These are phyloP conservation scores for slime mould (Dictyostelium discoideum) DNA, from an alignment of 78 protist genomes.

Conservation along the genomic window DNA sequence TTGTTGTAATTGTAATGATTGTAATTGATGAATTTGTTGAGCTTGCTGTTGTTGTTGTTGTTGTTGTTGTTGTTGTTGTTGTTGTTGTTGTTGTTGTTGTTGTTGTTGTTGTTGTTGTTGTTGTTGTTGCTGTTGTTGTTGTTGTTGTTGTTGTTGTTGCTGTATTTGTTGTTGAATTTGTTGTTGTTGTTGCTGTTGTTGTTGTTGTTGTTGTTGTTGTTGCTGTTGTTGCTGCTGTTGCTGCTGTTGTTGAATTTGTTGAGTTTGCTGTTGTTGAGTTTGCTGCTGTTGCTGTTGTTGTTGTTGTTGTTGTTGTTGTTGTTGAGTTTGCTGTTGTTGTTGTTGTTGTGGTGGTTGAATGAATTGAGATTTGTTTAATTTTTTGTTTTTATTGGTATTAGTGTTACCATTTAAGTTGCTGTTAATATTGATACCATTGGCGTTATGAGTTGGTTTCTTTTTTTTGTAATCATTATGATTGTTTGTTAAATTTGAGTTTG, in stretches of 20 bases:
- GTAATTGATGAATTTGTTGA: not conserved
- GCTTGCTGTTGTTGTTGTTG: not conserved
- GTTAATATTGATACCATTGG: not conserved
- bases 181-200: not conserved
- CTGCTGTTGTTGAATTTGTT: not conserved
- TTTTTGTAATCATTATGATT: not conserved
- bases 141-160: not conserved
- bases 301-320: not conserved
- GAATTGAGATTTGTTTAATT: not conserved
- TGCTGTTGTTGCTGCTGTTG: not conserved
- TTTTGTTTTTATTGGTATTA: not conserved
- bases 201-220: not conserved
- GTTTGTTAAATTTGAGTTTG: not conserved
- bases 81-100: not conserved
- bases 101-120: not conserved
- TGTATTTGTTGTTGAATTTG: constrained; percentile 2
- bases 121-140: not conserved
- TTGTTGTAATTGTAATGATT: not conserved
- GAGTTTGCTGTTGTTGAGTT: not conserved
- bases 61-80: not conserved
- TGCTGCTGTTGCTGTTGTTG: not conserved
- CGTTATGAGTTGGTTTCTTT: not conserved
- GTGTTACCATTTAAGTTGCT: not conserved
- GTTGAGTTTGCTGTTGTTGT: not conserved
- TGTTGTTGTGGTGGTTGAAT: not conserved